These are phyloP conservation scores for Medakamo hakoo DNA, from an alignment of 139 green algal genomes.

Conservation along the genomic window DNA sequence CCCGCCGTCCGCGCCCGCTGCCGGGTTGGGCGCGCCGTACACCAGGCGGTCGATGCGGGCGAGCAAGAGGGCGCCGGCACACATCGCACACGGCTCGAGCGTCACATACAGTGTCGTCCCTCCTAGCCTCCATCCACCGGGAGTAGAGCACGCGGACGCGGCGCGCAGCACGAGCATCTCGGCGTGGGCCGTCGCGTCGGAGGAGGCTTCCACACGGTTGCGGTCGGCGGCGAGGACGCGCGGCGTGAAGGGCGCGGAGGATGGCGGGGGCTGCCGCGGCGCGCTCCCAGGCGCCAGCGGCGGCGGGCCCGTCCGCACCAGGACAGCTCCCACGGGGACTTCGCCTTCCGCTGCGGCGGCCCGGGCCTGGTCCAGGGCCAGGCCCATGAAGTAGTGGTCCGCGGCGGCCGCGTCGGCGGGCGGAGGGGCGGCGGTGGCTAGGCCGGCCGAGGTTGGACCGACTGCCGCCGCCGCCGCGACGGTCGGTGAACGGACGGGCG, in stretches of 20 bases:
- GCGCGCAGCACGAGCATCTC: slow-evolving; percentile 62
- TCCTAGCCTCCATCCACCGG: slow-evolving; percentile 47
- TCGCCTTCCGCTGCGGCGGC: slow-evolving; percentile 27
- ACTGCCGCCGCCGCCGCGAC: too few species aligned
- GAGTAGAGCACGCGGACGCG: slow-evolving; percentile 14
- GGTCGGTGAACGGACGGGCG: too few species aligned
- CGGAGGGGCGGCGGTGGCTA: too few species aligned
- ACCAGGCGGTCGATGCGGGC: slow-evolving; percentile 58
- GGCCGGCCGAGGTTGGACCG: too few species aligned
- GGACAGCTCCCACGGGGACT: slow-evolving; percentile 67
- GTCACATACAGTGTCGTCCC: slow-evolving; percentile 79
- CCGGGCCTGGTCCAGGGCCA: slow-evolving; percentile 15
- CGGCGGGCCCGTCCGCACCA: too few species aligned
- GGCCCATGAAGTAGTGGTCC: slow-evolving; percentile 18
- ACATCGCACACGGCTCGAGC: slow-evolving; percentile 92
- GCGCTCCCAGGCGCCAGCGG: slow-evolving; percentile 3
- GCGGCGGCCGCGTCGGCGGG: background rate
- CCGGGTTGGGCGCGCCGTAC: slow-evolving; percentile 64
- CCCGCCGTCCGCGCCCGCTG: slow-evolving; percentile 69
- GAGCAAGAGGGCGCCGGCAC: slow-evolving; percentile 75
- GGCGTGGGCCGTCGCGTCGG: slow-evolving; percentile 64
- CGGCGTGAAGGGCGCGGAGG: background rate
- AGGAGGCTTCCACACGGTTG: slow-evolving; percentile 37
- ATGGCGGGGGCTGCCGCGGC: too few species aligned
- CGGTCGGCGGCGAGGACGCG: slow-evolving; percentile 27